Evolutionary conservation across 2,329 filamentous ascomycete species (phyloP).

Genomic region (Neocucurbitaria cava): DNA sequence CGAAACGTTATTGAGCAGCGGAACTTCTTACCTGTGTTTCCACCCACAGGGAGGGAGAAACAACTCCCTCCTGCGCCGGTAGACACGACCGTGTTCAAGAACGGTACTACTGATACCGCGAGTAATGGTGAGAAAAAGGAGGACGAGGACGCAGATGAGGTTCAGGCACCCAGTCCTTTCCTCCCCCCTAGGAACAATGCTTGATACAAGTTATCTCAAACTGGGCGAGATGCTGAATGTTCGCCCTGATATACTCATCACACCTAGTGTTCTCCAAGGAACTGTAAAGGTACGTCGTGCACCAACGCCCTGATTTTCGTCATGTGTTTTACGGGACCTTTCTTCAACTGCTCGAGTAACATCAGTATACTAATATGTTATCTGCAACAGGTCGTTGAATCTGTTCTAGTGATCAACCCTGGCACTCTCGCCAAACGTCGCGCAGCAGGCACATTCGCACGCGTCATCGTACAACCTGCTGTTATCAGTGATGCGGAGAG

Average conservation of each 20-base stretch:
- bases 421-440: conserved; percentile 84
- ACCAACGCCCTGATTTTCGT: not conserved
- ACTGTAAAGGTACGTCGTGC: conserved; percentile 77
- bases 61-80: conserved; percentile 59
- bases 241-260: conserved; percentile 81
- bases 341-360: not conserved
- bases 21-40: conserved; percentile 90
- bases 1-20: conserved; percentile 85
- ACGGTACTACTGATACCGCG: conserved; percentile 26
- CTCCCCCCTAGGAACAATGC: conserved; percentile 69
- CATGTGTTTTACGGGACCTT: not conserved
- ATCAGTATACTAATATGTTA: not conserved
- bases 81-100: conserved; percentile 63
- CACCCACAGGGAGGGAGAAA: conserved; percentile 73
- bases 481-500: conserved; percentile 65
- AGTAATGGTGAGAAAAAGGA: conserved; percentile 30
- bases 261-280: conserved; percentile 81
- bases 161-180: conserved; percentile 54
- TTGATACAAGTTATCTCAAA: conserved; percentile 86
- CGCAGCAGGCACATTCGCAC: conserved; percentile 84
- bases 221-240: conserved; percentile 90
- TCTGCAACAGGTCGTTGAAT: conserved; percentile 78
- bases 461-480: conserved; percentile 76
- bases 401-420: conserved; percentile 88
- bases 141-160: conserved; percentile 54